A percentile compares a stretch with the other conserved stretches of the same genome.
phyloP scores from a whole-genome alignment of 768 basidiomycete species.

The Rhizopogon vulgaris region DNA sequence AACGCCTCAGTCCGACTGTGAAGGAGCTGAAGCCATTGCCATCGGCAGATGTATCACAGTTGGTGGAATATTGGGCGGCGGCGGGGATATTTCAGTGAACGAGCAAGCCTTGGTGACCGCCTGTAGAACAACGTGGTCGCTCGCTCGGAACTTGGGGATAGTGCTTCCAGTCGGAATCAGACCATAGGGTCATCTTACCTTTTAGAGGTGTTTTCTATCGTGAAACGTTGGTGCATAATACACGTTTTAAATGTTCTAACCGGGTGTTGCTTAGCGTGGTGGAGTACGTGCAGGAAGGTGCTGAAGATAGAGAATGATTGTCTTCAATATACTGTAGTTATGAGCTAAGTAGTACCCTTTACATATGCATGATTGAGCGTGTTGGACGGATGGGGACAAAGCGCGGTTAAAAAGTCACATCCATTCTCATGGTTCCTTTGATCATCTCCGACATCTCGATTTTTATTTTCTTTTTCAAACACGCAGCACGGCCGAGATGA shows the following conservation, averaged over 20 bases:
- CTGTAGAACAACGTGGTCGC: not conserved
- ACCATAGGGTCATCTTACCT: not conserved
- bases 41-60: conserved; percentile 20
- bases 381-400: too few relatives aligned
- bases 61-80: conserved; percentile 35
- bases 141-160: not conserved
- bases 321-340: too few relatives aligned
- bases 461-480: not conserved
- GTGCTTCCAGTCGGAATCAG: not conserved
- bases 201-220: not conserved
- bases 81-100: conserved; percentile 15
- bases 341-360: too few relatives aligned
- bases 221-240: not conserved
- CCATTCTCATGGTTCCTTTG: too few relatives aligned
- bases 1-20: conserved; percentile 33
- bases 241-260: not conserved
- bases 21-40: conserved; percentile 19
- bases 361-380: too few relatives aligned
- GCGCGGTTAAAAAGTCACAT: not conserved
- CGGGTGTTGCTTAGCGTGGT: not conserved
- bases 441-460: not conserved
- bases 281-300: too few relatives aligned
- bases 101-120: not conserved
- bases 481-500: not conserved
- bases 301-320: too few relatives aligned